Evolutionary conservation across 2,329 filamentous ascomycete species (phyloP).

Genomic region (Drechslerella dactyloides): DNA sequence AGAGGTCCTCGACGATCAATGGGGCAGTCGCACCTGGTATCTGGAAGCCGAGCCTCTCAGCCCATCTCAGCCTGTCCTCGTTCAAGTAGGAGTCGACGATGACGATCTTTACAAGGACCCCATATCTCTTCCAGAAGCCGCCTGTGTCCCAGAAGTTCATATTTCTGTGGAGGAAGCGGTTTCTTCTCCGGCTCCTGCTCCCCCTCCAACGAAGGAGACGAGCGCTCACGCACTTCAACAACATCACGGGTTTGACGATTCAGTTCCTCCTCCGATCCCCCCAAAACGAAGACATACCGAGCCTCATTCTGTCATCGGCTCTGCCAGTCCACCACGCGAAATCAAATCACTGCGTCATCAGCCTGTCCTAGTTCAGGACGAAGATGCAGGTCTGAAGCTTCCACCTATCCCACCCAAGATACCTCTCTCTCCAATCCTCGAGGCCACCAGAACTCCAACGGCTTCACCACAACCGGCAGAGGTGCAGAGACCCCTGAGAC

Average conservation of each 20-base stretch:
- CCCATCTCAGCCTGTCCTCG: background rate
- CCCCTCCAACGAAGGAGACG: background rate
- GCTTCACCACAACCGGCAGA: background rate
- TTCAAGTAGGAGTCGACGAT: background rate
- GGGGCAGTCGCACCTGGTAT: background rate
- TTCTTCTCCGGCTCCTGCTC: too few relatives aligned
- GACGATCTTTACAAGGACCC: too few relatives aligned
- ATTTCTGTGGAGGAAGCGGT: too few relatives aligned
- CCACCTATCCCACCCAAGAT: constrained; percentile 25
- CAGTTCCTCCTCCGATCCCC: constrained; percentile 20
- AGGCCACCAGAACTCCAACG: background rate
- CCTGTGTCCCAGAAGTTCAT: too few relatives aligned
- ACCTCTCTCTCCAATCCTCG: constrained; percentile 1
- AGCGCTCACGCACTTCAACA: background rate
- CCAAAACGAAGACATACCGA: constrained; percentile 9
- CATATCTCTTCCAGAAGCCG: too few relatives aligned
- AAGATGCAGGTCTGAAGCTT: background rate
- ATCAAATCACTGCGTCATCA: constrained; percentile 23
- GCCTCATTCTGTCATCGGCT: constrained; percentile 19
- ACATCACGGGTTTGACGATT: background rate
- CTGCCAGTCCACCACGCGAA: constrained; percentile 36
- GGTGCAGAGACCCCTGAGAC: background rate
- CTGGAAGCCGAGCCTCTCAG: background rate
- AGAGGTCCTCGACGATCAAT: background rate
- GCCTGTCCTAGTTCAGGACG: constrained; percentile 19